Evolutionary conservation across 257 asterid species (phyloP), one percentile per base, ranked within the genome.

Genomic region (Thymus quinquecostatus): DNA sequence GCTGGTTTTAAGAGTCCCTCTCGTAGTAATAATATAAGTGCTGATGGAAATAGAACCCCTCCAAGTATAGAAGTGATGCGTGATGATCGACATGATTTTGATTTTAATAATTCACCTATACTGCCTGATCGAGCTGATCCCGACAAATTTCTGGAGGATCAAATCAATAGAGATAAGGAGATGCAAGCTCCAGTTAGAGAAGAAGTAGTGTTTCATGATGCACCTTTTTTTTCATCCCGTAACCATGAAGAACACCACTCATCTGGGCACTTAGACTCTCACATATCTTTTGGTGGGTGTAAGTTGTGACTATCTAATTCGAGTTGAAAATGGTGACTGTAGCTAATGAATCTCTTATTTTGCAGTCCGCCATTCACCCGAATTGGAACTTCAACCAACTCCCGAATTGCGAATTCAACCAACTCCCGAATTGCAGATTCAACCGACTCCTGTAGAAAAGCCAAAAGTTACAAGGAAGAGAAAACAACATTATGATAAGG

Each of bases 1-100:
- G 53, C 69, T 63, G 73, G 41, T 53, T 49, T 54, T 14, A 66
- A 53, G 27, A 53, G 66, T 58, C 79, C 77, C 29, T 69, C 89
- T 72, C 76, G 85, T 8, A 72, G 60, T 48, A 77, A 64, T 72
- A 82, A 60, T 10, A 43, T 27, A 38, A 73, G 60, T 45, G 50
- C 48, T 33, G 71, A 36, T 71, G 73, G 66, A 73, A 78, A 49
- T 69, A 72, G 74, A 70, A 75, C 73, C 68, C 77, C 87, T 14
- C 90, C 75, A 11, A 86, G 88, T 59, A 33, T 73, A 57, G 98
- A 92, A 74, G 28, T 58, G 5, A 69, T 79, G 88, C 95, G 93
- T 40, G 84, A 85, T 40, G 92, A 87, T 74, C 76, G 9, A 47
- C 81, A 44, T 68, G 88, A 65, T 61, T 76, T 66, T 48, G 82